These are phyloP conservation scores for Agaricales sp. DNA, from an alignment of 1,284 basidiomycete species.

Conservation along the genomic window DNA sequence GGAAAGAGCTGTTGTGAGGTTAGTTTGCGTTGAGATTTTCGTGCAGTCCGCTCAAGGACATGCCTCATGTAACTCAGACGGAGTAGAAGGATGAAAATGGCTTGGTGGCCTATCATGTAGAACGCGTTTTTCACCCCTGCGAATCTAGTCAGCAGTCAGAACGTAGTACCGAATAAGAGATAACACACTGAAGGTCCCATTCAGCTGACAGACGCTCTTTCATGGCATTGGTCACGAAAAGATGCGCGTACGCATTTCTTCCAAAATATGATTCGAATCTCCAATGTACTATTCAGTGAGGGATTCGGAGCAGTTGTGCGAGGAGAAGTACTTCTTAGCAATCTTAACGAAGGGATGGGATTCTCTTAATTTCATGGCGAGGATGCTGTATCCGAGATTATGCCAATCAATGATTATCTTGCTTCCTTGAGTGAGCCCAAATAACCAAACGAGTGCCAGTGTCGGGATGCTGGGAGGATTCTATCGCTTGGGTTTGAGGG, in stretches of 20 bases:
- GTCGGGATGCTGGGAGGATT: constrained; percentile 97
- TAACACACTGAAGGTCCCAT: constrained; percentile 70
- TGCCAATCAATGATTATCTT: constrained; percentile 99
- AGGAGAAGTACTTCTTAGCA: constrained; percentile 49
- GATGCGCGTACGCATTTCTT: constrained; percentile 72
- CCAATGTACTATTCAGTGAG: constrained; percentile 4
- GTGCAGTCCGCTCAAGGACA: constrained; percentile 16
- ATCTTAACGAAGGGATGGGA: constrained; percentile 63
- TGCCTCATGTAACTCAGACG: constrained; percentile 69
- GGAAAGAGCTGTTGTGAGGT: constrained; percentile 39
- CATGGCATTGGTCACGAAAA: constrained; percentile 94
- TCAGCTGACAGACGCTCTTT: constrained; percentile 55
- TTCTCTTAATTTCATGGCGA: constrained; percentile 72
- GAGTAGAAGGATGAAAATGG: constrained; percentile 63
- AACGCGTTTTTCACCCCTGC: constrained; percentile 69
- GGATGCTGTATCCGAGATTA: constrained; percentile 91
- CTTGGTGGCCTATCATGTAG: constrained; percentile 84
- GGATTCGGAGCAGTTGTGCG: neutral
- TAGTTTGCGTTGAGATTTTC: constrained; percentile 14
- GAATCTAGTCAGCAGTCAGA: constrained; percentile 1
- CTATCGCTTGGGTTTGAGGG: too few relatives aligned
- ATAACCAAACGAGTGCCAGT: constrained; percentile 75
- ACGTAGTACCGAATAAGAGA: constrained; percentile 5
- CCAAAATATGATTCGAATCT: constrained; percentile 85
- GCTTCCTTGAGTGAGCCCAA: constrained; percentile 56